A percentile compares a stretch with the other conserved stretches of the same genome.
These are phyloP conservation scores for Sarcodon aspratus DNA, from an alignment of 768 basidiomycete species.

Conservation along the genomic window DNA sequence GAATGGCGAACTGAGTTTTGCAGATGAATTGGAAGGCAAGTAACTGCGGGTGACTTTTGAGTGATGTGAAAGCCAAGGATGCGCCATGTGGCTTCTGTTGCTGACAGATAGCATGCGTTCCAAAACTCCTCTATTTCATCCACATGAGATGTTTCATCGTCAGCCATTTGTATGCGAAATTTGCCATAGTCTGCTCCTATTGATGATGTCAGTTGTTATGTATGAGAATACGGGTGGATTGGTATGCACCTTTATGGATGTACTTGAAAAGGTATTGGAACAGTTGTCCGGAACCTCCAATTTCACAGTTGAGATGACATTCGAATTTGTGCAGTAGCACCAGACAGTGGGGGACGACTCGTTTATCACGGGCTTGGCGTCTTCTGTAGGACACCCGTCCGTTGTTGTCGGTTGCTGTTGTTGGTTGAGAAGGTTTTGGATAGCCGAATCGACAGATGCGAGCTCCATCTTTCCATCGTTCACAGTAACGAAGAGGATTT, in stretches of 20 bases:
- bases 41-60: slow-evolving; percentile 21
- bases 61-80: slow-evolving; percentile 24
- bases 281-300: slow-evolving; percentile 16
- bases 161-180: slow-evolving; percentile 1
- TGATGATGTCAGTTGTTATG: too few relatives aligned
- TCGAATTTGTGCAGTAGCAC: slow-evolving; percentile 14
- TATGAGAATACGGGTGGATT: too few relatives aligned
- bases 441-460: too few relatives aligned
- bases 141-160: slow-evolving; percentile 2
- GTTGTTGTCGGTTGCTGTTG: slow-evolving; percentile 15
- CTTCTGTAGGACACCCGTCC: slow-evolving; percentile 20
- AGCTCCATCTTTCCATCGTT: slow-evolving; percentile 4
- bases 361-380: slow-evolving; percentile 12
- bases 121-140: slow-evolving; percentile 26
- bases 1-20: slow-evolving; percentile 4
- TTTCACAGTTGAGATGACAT: slow-evolving; percentile 27
- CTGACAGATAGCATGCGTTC: slow-evolving; percentile 20
- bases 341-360: slow-evolving; percentile 19
- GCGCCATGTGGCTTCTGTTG: slow-evolving; percentile 25
- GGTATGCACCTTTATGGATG: slow-evolving; percentile 24
- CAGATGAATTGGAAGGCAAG: slow-evolving; percentile 22
- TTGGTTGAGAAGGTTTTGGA: slow-evolving; percentile 8
- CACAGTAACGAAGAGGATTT: neutral
- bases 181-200: slow-evolving; percentile 8
- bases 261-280: slow-evolving; percentile 31